These are phyloP conservation scores for Elaeis guineensis DNA, from an alignment of 176 grass and related monocot species.

Conservation along the genomic window DNA sequence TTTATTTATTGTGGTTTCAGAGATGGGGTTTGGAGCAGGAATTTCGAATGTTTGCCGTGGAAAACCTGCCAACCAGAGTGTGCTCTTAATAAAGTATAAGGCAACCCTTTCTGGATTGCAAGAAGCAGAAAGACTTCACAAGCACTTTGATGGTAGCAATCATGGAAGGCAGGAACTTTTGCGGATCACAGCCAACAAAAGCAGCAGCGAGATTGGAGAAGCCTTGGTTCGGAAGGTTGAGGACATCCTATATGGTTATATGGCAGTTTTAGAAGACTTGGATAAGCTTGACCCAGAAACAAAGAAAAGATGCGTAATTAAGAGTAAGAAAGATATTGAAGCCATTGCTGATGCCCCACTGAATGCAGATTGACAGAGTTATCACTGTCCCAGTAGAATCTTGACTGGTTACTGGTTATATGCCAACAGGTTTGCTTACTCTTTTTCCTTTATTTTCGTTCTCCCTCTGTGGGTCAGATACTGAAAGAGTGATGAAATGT, in stretches of 20 bases:
- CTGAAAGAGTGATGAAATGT: too few relatives aligned
- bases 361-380: not conserved
- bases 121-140: slow-evolving; percentile 49
- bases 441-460: too few relatives aligned
- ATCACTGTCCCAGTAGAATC: too few relatives aligned
- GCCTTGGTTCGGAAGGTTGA: slow-evolving; percentile 26
- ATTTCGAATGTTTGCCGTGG: slow-evolving; percentile 43
- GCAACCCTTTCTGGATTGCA: slow-evolving; percentile 74
- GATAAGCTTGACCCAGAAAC: slow-evolving; percentile 44
- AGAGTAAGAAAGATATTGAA: slow-evolving; percentile 63
- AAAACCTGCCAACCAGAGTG: slow-evolving; percentile 38
- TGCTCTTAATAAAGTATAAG: slow-evolving; percentile 56
- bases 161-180: slow-evolving; percentile 54
- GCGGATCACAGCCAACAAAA: slow-evolving; percentile 15
- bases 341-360: slow-evolving; percentile 43
- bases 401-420: too few relatives aligned
- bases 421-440: too few relatives aligned
- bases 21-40: slow-evolving; percentile 35
- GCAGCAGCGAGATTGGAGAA: slow-evolving; percentile 14
- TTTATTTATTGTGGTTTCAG: slow-evolving; percentile 21
- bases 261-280: slow-evolving; percentile 62
- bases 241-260: slow-evolving; percentile 42
- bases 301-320: slow-evolving; percentile 53
- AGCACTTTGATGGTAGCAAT: slow-evolving; percentile 36
- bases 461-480: too few relatives aligned